Percentiles rank a stretch among this genome's conserved stretches.
phyloP scores from a whole-genome alignment of 2,329 filamentous ascomycete species.

The Aspergillus melleus region DNA sequence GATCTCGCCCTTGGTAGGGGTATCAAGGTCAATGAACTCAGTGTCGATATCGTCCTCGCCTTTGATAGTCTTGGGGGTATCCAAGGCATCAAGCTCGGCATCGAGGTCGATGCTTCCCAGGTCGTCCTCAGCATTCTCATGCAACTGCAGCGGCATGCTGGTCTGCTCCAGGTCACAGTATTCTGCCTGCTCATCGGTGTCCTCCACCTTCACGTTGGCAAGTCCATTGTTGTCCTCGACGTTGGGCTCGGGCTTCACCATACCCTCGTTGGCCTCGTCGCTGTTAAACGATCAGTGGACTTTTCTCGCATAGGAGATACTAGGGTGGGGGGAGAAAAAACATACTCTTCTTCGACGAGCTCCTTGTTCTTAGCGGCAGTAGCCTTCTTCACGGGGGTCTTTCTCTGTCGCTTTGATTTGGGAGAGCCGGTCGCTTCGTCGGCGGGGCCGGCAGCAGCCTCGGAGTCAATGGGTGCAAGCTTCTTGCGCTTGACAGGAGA shows the following conservation, averaged over 20 bases:
- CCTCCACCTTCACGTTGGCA: not conserved
- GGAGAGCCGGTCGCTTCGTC: conserved; percentile 10
- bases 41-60: not conserved
- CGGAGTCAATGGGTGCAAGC: conserved; percentile 5
- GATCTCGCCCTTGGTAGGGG: too few relatives aligned
- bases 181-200: too few relatives aligned
- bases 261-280: not conserved
- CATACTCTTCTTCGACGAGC: conserved; percentile 3
- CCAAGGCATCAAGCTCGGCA: conserved; percentile 14
- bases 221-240: not conserved
- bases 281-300: not conserved
- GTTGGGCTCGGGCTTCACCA: not conserved
- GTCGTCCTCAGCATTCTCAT: conserved; percentile 8
- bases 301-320: not conserved
- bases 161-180: not conserved
- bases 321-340: not conserved
- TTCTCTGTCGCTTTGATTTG: conserved; percentile 25
- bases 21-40: too few relatives aligned
- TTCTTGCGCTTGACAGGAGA: conserved; percentile 26
- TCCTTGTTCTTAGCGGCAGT: conserved; percentile 6
- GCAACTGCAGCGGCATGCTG: not conserved
- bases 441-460: not conserved
- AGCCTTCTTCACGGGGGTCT: conserved; percentile 20
- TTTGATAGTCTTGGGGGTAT: not conserved
- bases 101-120: conserved; percentile 12